Percentiles rank a stretch among this genome's conserved stretches.
These are phyloP conservation scores for Scopulariopsis brevicaulis DNA, from an alignment of 2,329 filamentous ascomycete genomes.

Conservation along the genomic window DNA sequence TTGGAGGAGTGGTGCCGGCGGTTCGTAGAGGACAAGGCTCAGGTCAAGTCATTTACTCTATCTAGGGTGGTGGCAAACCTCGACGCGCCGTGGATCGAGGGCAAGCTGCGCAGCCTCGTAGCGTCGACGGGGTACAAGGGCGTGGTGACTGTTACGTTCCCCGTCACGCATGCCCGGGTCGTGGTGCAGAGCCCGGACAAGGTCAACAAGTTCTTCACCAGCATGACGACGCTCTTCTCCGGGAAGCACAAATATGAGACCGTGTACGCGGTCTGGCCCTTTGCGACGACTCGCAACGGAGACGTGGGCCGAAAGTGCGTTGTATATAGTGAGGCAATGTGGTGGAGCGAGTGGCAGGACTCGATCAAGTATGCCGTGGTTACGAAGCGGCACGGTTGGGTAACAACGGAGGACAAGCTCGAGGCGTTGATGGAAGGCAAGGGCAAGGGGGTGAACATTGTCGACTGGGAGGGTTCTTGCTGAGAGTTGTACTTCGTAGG, in stretches of 20 bases:
- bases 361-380: conserved; percentile 31
- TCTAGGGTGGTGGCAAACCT: conserved; percentile 42
- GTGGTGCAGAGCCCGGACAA: conserved; percentile 38
- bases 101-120: conserved; percentile 38
- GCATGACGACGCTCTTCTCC: conserved; percentile 36
- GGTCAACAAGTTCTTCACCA: conserved; percentile 42
- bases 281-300: conserved; percentile 34
- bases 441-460: conserved; percentile 19
- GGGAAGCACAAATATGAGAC: conserved; percentile 44
- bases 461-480: conserved; percentile 24
- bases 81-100: conserved; percentile 42
- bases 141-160: conserved; percentile 34
- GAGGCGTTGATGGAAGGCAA: conserved; percentile 39
- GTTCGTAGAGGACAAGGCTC: conserved; percentile 31
- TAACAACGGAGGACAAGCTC: conserved; percentile 41
- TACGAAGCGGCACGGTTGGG: conserved; percentile 24
- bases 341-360: conserved; percentile 32
- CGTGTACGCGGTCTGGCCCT: conserved; percentile 45
- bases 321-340: conserved; percentile 44
- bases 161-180: conserved; percentile 35
- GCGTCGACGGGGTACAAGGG: conserved; percentile 38
- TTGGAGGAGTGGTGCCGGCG: conserved; percentile 37
- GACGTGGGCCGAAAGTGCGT: conserved; percentile 30
- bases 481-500: not conserved
- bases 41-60: conserved; percentile 36